phyloP scores from a whole-genome alignment of 257 asterid species.

The Nicotiana undulata region DNA sequence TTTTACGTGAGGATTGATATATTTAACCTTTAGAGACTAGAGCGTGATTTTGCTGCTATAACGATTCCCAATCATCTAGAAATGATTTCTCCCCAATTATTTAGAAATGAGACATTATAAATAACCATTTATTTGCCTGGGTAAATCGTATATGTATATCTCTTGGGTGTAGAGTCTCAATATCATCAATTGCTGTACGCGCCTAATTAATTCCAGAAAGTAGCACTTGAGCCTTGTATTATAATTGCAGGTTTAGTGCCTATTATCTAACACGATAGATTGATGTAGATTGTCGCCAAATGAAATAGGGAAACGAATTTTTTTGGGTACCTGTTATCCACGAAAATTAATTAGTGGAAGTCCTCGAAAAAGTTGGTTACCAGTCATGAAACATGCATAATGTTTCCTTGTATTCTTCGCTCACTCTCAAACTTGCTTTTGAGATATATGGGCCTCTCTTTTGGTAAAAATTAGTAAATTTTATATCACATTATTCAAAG shows the following conservation, averaged over 20 bases:
- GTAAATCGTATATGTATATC: no score
- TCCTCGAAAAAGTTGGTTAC: not conserved
- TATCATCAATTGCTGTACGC: not conserved
- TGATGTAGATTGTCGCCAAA: not conserved
- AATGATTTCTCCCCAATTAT: no score
- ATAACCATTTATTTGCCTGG: not conserved
- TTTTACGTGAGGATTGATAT: no score
- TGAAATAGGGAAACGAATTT: not conserved
- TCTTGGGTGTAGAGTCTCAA: no score
- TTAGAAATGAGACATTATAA: no score
- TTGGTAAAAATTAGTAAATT: no score
- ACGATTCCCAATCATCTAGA: no score
- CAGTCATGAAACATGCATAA: not conserved
- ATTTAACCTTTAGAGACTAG: no score
- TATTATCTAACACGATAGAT: not conserved
- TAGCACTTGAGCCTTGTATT: not conserved
- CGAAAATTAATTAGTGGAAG: not conserved
- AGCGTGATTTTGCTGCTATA: no score
- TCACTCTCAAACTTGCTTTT: not conserved
- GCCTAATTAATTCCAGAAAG: not conserved
- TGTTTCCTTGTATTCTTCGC: not conserved
- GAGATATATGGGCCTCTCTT: no score
- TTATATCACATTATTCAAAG: no score
- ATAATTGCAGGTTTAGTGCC: not conserved
- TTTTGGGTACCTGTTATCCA: not conserved